Conservation (phyloP, 352 stramenopile genomes). For the Globisporangium sylvaticum region DNA sequence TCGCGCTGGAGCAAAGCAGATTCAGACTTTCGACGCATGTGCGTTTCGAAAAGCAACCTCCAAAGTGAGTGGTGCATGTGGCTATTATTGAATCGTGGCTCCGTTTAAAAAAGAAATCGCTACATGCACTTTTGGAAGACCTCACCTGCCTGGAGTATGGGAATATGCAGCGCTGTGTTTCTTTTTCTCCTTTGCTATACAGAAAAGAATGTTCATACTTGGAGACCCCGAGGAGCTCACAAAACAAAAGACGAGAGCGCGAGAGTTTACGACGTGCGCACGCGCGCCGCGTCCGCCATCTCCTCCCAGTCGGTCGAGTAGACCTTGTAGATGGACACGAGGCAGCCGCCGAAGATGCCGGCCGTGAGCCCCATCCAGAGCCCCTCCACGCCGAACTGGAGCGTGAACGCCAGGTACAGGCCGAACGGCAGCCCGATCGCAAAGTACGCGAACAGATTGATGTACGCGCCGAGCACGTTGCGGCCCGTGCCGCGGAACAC, state of each 20-base stretch:
- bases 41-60: too few species aligned
- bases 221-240: background rate
- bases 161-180: background rate
- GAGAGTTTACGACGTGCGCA: slow-evolving; percentile 37
- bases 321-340: slow-evolving; percentile 61
- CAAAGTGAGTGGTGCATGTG: too few species aligned
- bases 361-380: slow-evolving; percentile 65
- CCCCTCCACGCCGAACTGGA: slow-evolving; percentile 58
- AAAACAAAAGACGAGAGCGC: background rate
- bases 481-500: slow-evolving; percentile 63
- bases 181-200: background rate
- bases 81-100: too few species aligned
- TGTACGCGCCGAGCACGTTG: slow-evolving; percentile 46
- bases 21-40: too few species aligned
- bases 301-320: slow-evolving; percentile 50
- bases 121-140: too few species aligned
- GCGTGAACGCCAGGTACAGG: slow-evolving; percentile 54
- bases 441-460: slow-evolving; percentile 73
- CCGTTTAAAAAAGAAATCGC: too few species aligned
- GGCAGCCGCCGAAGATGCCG: slow-evolving; percentile 50
- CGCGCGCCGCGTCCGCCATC: slow-evolving; percentile 49
- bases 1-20: too few species aligned
- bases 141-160: too few species aligned
- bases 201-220: background rate
- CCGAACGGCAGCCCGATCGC: slow-evolving; percentile 63